Conservation (phyloP, 106 monocot genomes). For the Dendrobium officinale region DNA sequence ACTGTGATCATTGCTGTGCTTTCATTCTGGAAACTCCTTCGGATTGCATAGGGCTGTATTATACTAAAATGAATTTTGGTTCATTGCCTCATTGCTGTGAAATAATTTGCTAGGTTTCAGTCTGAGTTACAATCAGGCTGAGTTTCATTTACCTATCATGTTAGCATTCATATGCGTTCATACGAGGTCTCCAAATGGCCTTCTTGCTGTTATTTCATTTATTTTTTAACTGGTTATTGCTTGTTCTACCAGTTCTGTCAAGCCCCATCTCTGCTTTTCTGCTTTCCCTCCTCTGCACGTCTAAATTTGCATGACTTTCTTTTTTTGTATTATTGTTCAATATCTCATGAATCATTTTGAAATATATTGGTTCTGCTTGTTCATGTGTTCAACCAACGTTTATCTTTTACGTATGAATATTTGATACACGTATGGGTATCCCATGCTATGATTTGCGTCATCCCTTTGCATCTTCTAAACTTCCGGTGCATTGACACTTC, state of each 20-base stretch:
- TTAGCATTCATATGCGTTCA: background rate
- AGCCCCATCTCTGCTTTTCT: background rate
- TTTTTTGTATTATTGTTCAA: background rate
- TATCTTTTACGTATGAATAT: background rate
- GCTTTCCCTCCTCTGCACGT: background rate
- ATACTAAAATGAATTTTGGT: background rate
- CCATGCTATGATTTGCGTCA: background rate
- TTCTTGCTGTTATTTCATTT: background rate
- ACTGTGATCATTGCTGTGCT: background rate
- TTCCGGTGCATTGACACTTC: background rate
- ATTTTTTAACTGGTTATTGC: background rate
- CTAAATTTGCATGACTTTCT: background rate
- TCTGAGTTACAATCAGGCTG: too few species aligned
- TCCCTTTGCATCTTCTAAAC: background rate
- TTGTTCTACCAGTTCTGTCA: background rate
- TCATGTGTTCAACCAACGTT: background rate
- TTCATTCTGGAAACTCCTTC: background rate
- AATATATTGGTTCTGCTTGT: background rate
- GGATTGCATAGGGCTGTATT: background rate
- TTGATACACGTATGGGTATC: background rate
- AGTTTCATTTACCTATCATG: too few species aligned
- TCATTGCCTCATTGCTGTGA: background rate
- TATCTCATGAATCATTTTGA: background rate
- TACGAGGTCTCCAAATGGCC: background rate
- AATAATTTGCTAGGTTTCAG: too few species aligned